phyloP scores from a whole-genome alignment of 805 yeast species.

The Candida boleticola region DNA sequence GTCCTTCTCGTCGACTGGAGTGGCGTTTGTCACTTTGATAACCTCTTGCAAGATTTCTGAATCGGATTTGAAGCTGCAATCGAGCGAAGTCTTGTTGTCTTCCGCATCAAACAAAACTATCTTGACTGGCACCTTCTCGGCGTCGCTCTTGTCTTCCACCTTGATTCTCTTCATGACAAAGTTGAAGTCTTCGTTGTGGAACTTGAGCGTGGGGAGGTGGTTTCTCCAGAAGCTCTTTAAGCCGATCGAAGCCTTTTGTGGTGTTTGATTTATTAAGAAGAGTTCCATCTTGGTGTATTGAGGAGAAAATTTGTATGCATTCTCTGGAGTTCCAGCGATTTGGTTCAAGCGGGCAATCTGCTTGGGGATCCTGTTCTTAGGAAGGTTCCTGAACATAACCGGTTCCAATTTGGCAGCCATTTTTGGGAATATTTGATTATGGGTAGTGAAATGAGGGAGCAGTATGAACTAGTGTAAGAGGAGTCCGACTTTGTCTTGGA shows the following conservation, averaged over 20 bases:
- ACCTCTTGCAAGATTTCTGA: conserved; percentile 58
- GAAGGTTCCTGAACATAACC: conserved; percentile 24
- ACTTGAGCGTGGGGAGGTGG: conserved; percentile 72
- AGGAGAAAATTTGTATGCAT: conserved; percentile 31
- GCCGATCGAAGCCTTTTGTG: conserved; percentile 56
- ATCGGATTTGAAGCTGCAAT: conserved; percentile 51
- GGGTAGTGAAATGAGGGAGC: background rate
- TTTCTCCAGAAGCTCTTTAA: conserved; percentile 73
- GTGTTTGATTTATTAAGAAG: conserved; percentile 44
- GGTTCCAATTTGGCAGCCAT: background rate
- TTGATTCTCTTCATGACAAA: conserved; percentile 60
- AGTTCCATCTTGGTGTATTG: conserved; percentile 44
- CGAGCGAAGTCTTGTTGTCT: conserved; percentile 42
- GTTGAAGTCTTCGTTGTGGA: conserved; percentile 73
- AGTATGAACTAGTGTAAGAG: background rate
- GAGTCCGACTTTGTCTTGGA: too few species aligned
- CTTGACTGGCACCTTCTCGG: conserved; percentile 43
- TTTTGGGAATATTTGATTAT: background rate
- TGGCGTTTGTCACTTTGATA: conserved; percentile 51
- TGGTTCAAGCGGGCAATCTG: conserved; percentile 51
- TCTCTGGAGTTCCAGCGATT: conserved; percentile 47
- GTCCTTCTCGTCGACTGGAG: conserved; percentile 45
- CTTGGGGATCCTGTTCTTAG: conserved; percentile 41
- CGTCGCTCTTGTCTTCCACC: conserved; percentile 40
- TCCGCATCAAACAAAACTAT: conserved; percentile 39